Conservation (phyloP, 768 basidiomycete genomes). For the Thelephora ganbajun region DNA sequence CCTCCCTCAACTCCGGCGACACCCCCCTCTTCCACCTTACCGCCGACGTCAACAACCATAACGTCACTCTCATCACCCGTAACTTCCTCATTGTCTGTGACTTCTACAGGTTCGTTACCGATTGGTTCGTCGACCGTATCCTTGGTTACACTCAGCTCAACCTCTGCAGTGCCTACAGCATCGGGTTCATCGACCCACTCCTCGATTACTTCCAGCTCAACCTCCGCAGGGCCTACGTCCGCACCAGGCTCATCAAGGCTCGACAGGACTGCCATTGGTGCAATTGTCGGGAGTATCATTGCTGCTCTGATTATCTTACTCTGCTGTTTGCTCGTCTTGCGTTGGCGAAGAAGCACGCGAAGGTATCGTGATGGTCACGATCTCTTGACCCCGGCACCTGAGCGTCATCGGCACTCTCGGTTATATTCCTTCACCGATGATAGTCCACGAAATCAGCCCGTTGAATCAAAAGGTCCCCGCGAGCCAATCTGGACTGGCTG, state of each 20-base stretch:
- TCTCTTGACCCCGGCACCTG: slow-evolving; percentile 27
- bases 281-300: slow-evolving; percentile 47
- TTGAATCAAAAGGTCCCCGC: slow-evolving; percentile 11
- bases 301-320: slow-evolving; percentile 40
- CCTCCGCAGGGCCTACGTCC: neutral
- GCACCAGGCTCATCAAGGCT: slow-evolving; percentile 3
- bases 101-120: neutral
- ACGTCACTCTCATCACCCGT: slow-evolving; percentile 2
- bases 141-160: slow-evolving; percentile 2
- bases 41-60: slow-evolving; percentile 18
- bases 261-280: slow-evolving; percentile 27
- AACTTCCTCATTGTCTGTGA: slow-evolving; percentile 1
- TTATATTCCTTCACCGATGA: slow-evolving; percentile 3
- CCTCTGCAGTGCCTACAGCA: slow-evolving; percentile 2
- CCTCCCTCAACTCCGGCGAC: slow-evolving; percentile 14
- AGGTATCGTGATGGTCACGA: slow-evolving; percentile 10
- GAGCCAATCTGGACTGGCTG: slow-evolving; percentile 19
- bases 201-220: neutral
- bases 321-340: slow-evolving; percentile 30
- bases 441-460: slow-evolving; percentile 13
- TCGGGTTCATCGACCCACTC: neutral
- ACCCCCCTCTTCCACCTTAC: slow-evolving; percentile 15
- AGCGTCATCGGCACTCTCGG: slow-evolving; percentile 9
- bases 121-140: slow-evolving; percentile 1
- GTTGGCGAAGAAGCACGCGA: slow-evolving; percentile 14